Conservation (phyloP, 2,329 filamentous ascomycete species). For the Neobulgaria alba region DNA sequence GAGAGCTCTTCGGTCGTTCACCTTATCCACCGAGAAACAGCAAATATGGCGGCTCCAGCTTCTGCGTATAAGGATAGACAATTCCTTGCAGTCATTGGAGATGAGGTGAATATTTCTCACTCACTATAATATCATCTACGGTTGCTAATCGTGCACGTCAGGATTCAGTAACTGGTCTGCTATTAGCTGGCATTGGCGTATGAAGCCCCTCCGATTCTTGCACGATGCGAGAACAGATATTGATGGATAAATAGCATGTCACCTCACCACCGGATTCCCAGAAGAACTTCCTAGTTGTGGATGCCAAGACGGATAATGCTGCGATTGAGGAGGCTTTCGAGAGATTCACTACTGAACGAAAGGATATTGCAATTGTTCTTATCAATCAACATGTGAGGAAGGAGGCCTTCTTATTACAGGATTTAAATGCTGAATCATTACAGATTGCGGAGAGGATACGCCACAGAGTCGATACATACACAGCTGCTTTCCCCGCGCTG, state of each 20-base stretch:
- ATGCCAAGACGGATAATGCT: slow-evolving; percentile 81
- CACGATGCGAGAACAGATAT: no score
- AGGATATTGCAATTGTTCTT: slow-evolving; percentile 92
- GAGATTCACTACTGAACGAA: slow-evolving; percentile 77
- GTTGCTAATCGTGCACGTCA: slow-evolving; percentile 32
- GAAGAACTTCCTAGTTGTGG: slow-evolving; percentile 97
- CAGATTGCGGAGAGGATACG: slow-evolving; percentile 93
- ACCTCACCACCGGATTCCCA: slow-evolving; percentile 80
- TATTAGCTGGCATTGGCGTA: slow-evolving; percentile 93
- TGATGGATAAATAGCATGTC: slow-evolving; percentile 78
- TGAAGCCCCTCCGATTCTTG: slow-evolving; percentile 21
- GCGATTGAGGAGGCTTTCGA: slow-evolving; percentile 88
- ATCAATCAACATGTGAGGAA: slow-evolving; percentile 89
- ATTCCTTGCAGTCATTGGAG: slow-evolving; percentile 94
- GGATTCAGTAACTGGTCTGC: slow-evolving; percentile 92
- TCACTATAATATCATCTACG: not conserved
- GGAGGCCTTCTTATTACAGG: not conserved
- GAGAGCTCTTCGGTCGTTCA: not conserved
- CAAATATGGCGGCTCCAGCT: slow-evolving; percentile 48
- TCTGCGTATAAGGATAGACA: slow-evolving; percentile 73
- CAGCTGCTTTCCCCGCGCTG: slow-evolving; percentile 89
- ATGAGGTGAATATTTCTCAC: slow-evolving; percentile 57
- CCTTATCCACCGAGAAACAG: no score
- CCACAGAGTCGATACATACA: slow-evolving; percentile 82
- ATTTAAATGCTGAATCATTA: not conserved